These are phyloP conservation scores for Sporothrix luriei DNA, from an alignment of 2,329 filamentous ascomycete genomes.

Conservation along the genomic window DNA sequence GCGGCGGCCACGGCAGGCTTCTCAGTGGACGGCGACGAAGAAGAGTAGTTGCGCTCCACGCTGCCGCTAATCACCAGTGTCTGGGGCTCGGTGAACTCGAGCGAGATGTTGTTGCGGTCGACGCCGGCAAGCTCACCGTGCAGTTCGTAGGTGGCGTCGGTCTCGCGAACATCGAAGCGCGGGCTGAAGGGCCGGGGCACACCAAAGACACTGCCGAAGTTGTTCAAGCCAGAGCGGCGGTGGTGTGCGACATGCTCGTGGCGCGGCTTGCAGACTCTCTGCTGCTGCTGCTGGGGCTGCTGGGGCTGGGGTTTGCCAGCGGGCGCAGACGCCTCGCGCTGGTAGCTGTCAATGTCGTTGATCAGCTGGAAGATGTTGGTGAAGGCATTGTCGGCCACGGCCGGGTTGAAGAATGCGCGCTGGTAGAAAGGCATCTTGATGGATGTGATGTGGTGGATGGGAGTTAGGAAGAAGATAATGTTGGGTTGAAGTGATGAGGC, in stretches of 20 bases:
- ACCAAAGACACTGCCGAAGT: background rate
- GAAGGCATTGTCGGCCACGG: constrained; percentile 37
- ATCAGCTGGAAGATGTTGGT: constrained; percentile 62
- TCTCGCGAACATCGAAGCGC: constrained; percentile 77
- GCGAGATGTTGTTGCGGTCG: constrained; percentile 70
- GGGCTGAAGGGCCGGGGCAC: constrained; percentile 60
- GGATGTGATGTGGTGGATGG: constrained; percentile 35
- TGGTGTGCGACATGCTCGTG: background rate
- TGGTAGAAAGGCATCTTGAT: constrained; percentile 64
- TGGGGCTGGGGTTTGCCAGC: constrained; percentile 32
- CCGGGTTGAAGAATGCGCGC: constrained; percentile 46
- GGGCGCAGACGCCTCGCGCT: constrained; percentile 43
- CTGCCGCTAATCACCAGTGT: constrained; percentile 71
- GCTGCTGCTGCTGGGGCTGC: constrained; percentile 10
- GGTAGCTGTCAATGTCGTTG: constrained; percentile 63
- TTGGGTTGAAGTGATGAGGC: constrained; percentile 22
- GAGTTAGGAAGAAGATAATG: constrained; percentile 35
- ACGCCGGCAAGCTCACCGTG: constrained; percentile 79
- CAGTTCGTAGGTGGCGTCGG: constrained; percentile 68
- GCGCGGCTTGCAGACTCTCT: constrained; percentile 22
- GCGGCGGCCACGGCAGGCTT: constrained; percentile 12
- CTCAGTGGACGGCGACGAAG: constrained; percentile 44
- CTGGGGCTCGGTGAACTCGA: constrained; percentile 77
- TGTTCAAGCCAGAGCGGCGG: constrained; percentile 33
- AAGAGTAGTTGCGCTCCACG: constrained; percentile 64